Conservation (phyloP, 257 asterid species). For the Salvia rosmarinus region DNA sequence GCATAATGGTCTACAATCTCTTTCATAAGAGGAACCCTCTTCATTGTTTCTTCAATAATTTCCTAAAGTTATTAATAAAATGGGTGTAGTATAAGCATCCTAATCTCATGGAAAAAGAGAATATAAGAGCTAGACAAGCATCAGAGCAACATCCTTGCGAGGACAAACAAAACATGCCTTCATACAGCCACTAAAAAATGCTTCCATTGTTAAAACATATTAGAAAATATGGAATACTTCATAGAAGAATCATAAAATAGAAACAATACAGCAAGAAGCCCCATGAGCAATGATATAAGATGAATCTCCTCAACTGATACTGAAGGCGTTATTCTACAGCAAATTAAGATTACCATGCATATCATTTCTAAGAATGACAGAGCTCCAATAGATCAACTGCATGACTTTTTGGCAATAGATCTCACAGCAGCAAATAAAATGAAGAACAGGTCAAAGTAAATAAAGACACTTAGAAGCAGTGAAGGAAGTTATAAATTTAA, state of each 20-base stretch:
- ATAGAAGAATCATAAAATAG: conserved; percentile 16
- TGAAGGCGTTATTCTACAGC: not conserved
- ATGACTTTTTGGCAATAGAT: not conserved
- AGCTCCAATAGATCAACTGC: conserved; percentile 7
- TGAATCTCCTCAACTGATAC: conserved; percentile 5
- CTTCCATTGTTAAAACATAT: conserved; percentile 13
- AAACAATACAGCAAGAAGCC: not conserved
- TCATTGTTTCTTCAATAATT: conserved; percentile 71
- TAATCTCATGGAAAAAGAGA: conserved; percentile 20
- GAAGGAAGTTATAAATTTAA: too few relatives aligned
- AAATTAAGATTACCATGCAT: conserved; percentile 8
- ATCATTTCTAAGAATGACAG: not conserved
- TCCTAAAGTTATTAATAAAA: conserved; percentile 44
- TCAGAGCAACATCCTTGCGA: conserved; percentile 18
- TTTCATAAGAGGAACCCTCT: conserved; percentile 70
- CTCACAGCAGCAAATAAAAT: not conserved
- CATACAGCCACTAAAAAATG: conserved; percentile 9
- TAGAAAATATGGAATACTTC: conserved; percentile 4
- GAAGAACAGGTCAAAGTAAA: not conserved
- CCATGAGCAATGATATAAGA: conserved; percentile 2
- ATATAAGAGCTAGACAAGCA: conserved; percentile 14
- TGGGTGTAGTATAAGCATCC: not conserved
- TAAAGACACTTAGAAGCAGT: not conserved
- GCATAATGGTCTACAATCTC: conserved; percentile 72
- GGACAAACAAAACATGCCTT: not conserved